Evolutionary conservation across 2,329 filamentous ascomycete species (phyloP).

Genomic region (Tolypocladium nubicola): DNA sequence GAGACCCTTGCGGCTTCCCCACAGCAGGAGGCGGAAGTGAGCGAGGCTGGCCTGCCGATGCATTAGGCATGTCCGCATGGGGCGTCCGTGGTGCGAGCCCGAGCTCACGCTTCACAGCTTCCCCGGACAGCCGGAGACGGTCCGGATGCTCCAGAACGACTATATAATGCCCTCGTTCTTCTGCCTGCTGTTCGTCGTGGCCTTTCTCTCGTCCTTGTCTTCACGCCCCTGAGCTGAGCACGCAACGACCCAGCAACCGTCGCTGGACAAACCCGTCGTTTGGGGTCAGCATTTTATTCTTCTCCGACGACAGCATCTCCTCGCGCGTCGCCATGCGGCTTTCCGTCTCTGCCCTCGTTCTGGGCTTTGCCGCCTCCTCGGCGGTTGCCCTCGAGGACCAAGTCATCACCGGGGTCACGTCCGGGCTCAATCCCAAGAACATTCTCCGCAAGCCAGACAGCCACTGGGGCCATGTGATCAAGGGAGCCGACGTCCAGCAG

Average conservation of each 20-base stretch:
- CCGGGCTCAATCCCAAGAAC: neutral
- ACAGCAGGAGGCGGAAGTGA: neutral
- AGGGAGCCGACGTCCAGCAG: neutral
- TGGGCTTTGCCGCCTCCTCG: neutral
- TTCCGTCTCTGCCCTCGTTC: neutral
- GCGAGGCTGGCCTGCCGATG: neutral
- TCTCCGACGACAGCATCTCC: neutral
- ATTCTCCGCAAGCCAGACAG: neutral
- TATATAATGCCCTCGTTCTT: neutral
- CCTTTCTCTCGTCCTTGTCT: neutral
- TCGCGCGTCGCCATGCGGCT: neutral
- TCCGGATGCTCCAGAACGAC: neutral
- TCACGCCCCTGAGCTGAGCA: neutral
- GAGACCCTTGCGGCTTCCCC: neutral
- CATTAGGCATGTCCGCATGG: too few species aligned
- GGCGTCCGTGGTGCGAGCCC: neutral
- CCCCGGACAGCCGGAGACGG: neutral
- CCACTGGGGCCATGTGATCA: constrained; percentile 1
- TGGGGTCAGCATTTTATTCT: too few species aligned
- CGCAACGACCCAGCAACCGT: neutral
- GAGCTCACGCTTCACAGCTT: neutral
- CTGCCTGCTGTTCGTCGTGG: neutral
- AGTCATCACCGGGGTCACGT: neutral
- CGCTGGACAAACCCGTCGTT: neutral
- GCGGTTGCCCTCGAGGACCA: neutral